Percentiles rank a stretch among this genome's conserved stretches.
Evolutionary conservation across 2,329 filamentous ascomycete species (phyloP).

Genomic region (Erysiphe pulchra): DNA sequence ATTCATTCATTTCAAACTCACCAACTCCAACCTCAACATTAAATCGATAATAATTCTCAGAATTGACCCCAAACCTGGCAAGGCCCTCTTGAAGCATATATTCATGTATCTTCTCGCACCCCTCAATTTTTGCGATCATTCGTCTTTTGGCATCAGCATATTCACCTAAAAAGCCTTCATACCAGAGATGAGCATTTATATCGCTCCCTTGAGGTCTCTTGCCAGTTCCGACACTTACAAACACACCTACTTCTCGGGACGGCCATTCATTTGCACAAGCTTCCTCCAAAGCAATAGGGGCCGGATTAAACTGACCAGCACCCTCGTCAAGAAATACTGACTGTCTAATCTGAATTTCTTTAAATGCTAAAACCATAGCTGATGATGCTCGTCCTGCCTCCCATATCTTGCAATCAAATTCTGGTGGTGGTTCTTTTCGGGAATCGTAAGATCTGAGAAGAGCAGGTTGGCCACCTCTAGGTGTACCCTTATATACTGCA

Average conservation of each 20-base stretch:
- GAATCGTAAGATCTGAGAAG: constrained; percentile 88
- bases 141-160: constrained; percentile 73
- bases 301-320: constrained; percentile 71
- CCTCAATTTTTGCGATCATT: constrained; percentile 80
- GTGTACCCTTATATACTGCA: constrained; percentile 67
- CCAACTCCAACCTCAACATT: constrained; percentile 92
- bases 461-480: constrained; percentile 37
- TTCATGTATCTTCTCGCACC: constrained; percentile 74
- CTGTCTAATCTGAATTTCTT: constrained; percentile 82
- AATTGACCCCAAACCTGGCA: constrained; percentile 49
- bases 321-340: constrained; percentile 88
- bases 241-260: constrained; percentile 71
- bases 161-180: constrained; percentile 76
- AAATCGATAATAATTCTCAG: constrained; percentile 82
- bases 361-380: constrained; percentile 80
- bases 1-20: constrained; percentile 98
- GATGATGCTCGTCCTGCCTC: constrained; percentile 87
- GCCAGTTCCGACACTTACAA: constrained; percentile 84
- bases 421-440: constrained; percentile 65
- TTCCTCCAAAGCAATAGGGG: constrained; percentile 67
- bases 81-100: constrained; percentile 63
- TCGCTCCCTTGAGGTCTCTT: constrained; percentile 47
- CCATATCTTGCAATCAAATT: constrained; percentile 91
- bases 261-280: constrained; percentile 87
- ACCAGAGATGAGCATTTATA: constrained; percentile 58